These are phyloP conservation scores for Boletus eberwhitei DNA, from an alignment of 768 basidiomycete species.

Conservation along the genomic window DNA sequence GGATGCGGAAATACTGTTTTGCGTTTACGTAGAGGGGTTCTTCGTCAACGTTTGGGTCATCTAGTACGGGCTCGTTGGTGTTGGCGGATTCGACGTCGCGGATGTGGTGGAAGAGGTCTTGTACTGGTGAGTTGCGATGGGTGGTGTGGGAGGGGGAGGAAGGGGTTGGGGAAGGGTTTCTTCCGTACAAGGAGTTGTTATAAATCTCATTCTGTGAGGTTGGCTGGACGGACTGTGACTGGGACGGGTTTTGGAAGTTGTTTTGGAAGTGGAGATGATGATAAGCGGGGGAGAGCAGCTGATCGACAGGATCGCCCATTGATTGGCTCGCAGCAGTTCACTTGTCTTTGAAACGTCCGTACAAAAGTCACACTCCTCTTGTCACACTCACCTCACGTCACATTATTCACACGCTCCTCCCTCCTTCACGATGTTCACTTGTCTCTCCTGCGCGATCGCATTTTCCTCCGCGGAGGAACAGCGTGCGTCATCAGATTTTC, in stretches of 20 bases:
- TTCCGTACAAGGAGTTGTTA: conserved; percentile 18
- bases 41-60: conserved; percentile 66
- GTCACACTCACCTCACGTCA: conserved; percentile 6
- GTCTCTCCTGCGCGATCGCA: conserved; percentile 86
- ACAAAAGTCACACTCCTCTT: not conserved
- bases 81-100: conserved; percentile 19
- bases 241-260: conserved; percentile 23
- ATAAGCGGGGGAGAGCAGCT: conserved; percentile 58
- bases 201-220: conserved; percentile 25
- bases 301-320: conserved; percentile 57
- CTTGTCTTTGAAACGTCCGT: conserved; percentile 23
- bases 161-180: conserved; percentile 31
- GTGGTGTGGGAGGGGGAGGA: conserved; percentile 28
- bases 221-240: conserved; percentile 18
- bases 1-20: conserved; percentile 97
- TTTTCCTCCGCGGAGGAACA: conserved; percentile 83
- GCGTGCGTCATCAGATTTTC: conserved; percentile 43
- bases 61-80: conserved; percentile 27
- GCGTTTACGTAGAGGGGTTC: conserved; percentile 99
- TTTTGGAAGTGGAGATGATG: conserved; percentile 40
- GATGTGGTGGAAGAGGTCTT: conserved; percentile 32
- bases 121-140: conserved; percentile 26
- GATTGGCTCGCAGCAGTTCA: conserved; percentile 44
- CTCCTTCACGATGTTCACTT: conserved; percentile 49
- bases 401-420: conserved; percentile 3